Conservation (phyloP, 2,329 filamentous ascomycete genomes). For the Hysterium pulicare region DNA sequence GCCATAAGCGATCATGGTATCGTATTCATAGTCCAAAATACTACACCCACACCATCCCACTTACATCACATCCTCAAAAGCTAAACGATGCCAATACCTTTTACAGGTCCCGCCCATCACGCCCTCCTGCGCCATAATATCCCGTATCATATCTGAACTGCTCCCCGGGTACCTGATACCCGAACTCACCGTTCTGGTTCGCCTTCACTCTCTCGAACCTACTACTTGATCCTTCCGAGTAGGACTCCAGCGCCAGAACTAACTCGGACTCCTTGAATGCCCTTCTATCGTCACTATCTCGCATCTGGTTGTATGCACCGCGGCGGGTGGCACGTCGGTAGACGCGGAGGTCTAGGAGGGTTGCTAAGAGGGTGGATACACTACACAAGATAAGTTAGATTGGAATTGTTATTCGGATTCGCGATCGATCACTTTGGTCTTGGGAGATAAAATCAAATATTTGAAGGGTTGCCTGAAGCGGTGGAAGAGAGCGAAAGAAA, state of each 20-base stretch:
- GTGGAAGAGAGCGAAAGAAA: no score
- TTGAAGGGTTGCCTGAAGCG: no score
- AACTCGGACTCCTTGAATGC: slow-evolving; percentile 18
- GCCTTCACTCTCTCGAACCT: slow-evolving; percentile 6
- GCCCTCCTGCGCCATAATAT: slow-evolving; percentile 36
- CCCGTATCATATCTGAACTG: slow-evolving; percentile 42
- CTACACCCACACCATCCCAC: no score
- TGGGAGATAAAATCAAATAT: no score
- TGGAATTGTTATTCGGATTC: no score
- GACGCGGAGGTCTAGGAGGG: slow-evolving; percentile 52
- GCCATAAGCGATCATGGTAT: no score
- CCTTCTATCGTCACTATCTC: slow-evolving; percentile 33
- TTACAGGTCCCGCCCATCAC: background rate
- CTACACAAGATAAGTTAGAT: no score
- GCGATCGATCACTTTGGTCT: no score
- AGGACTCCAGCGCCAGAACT: slow-evolving; percentile 9
- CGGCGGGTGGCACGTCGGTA: slow-evolving; percentile 36
- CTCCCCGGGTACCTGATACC: slow-evolving; percentile 41
- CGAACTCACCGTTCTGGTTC: slow-evolving; percentile 27
- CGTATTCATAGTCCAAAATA: no score
- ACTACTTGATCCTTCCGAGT: slow-evolving; percentile 16
- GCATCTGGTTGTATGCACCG: slow-evolving; percentile 50
- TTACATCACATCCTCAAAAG: no score
- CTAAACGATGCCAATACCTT: no score
- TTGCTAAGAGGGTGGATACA: slow-evolving; percentile 45